Base-by-base conservation (phyloP, 768 basidiomycete species). In the Suillus brevipes region DNA sequence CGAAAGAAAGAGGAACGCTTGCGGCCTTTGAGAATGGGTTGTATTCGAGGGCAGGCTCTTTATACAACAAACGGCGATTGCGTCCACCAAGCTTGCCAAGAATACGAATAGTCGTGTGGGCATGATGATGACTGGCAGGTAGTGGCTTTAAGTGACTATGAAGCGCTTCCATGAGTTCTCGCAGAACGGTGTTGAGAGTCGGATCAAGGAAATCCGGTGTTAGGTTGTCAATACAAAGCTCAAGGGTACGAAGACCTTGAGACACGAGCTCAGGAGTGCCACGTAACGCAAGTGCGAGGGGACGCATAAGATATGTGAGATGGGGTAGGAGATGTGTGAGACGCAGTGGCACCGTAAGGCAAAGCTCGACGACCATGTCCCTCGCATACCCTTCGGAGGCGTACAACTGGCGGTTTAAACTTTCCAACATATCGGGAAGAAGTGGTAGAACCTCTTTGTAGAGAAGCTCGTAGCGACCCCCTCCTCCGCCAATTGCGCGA, bases 151-250 rank as follows among this genome's bases (percentile, higher is more conserved):
- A 81, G 71, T 96, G 91, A 68, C 87, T 89, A 77, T 97, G 94
- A 28, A 99, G 83, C 0, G 95, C 97, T 67, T 92, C 91, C 93
- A 95, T 99, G 64, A 99, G 81, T 67, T 99, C 95, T 56, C 95
- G 85, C 50, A 97, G 83, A 52, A 99, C 95, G 0, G 92, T 94
- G 67, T 89, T 93, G 68, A 99, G 86, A 2, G 95, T 96, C 4
- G 97, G 97, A 71, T 99, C 97, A 36, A 99, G 84, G 81, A 99
- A 99, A 77, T 99, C 97, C 2, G 95, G 94, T 0, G 95, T 97
- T 34, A 99, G 85, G 74, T 99, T 99, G 80, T 99, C 97, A 72
- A 99, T 97, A 78, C 97, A 99, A n/a, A 99, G 83, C 76, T 99
- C 97, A 65, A 99, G 85, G 0, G 97, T 99, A 7, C 97, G 87